These are phyloP conservation scores for Rubus parviflorus DNA, from an alignment of 306 rosid genomes.

Conservation along the genomic window DNA sequence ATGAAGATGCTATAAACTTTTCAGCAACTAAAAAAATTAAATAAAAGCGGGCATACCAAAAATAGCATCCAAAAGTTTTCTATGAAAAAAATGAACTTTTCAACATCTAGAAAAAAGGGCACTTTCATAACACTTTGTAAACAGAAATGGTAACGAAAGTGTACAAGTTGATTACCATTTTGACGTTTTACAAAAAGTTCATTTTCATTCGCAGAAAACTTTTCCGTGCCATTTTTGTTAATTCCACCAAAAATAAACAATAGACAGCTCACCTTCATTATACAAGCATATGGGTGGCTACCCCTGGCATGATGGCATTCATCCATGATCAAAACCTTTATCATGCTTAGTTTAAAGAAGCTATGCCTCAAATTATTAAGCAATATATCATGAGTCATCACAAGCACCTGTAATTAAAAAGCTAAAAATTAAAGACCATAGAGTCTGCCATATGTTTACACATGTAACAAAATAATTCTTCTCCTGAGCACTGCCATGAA, in stretches of 20 bases:
- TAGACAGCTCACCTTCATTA: constrained; percentile 64
- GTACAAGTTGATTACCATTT: too few relatives aligned
- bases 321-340: constrained; percentile 74
- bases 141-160: too few relatives aligned
- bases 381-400: constrained; percentile 83
- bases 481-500: background rate
- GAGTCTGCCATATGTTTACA: background rate
- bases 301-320: constrained; percentile 93
- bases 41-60: too few relatives aligned
- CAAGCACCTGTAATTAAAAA: constrained; percentile 56
- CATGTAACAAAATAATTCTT: background rate
- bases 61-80: too few relatives aligned
- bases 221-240: background rate
- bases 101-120: too few relatives aligned
- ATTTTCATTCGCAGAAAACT: too few relatives aligned
- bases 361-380: constrained; percentile 64
- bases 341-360: constrained; percentile 65
- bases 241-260: background rate
- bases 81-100: too few relatives aligned
- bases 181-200: too few relatives aligned
- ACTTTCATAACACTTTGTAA: too few relatives aligned
- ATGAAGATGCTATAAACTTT: background rate
- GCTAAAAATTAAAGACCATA: background rate
- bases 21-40: too few relatives aligned
- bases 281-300: constrained; percentile 61